Conservation (phyloP, 768 basidiomycete species). For the Russula ochroleuca region DNA sequence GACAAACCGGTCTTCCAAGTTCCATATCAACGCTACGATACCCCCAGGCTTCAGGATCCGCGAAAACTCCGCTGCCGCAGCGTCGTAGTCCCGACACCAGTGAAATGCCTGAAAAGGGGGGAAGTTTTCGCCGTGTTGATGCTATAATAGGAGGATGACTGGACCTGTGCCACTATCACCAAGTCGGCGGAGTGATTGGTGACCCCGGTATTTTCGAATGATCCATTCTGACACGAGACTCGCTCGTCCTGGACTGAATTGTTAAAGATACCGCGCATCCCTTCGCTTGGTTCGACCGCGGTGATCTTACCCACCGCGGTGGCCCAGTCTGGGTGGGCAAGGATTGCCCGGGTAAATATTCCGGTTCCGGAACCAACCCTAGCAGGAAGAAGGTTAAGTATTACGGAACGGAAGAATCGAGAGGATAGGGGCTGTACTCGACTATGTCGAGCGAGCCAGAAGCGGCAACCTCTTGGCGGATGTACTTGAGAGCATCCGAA, state of each 20-base stretch:
- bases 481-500: slow-evolving; percentile 51
- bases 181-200: slow-evolving; percentile 70
- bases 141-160: slow-evolving; percentile 7
- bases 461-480: slow-evolving; percentile 46
- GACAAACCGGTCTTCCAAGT: slow-evolving; percentile 73
- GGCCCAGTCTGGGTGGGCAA: slow-evolving; percentile 58
- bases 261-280: slow-evolving; percentile 75
- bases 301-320: slow-evolving; percentile 48
- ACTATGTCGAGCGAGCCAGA: slow-evolving; percentile 53
- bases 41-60: slow-evolving; percentile 78
- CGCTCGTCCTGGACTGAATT: slow-evolving; percentile 52
- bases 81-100: slow-evolving; percentile 81
- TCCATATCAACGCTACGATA: slow-evolving; percentile 77
- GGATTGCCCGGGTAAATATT: slow-evolving; percentile 79
- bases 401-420: too few relatives aligned
- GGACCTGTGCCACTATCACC: slow-evolving; percentile 71
- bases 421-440: slow-evolving; percentile 45
- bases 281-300: slow-evolving; percentile 80
- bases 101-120: slow-evolving; percentile 67
- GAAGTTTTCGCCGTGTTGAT: slow-evolving; percentile 14
- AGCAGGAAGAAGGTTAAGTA: not conserved
- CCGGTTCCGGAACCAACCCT: slow-evolving; percentile 86
- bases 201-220: slow-evolving; percentile 62
- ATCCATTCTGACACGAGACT: slow-evolving; percentile 55
- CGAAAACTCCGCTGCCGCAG: slow-evolving; percentile 69